Evolutionary conservation across 202 grass and related monocot genomes (phyloP).

Genomic region (Setaria viridis): DNA sequence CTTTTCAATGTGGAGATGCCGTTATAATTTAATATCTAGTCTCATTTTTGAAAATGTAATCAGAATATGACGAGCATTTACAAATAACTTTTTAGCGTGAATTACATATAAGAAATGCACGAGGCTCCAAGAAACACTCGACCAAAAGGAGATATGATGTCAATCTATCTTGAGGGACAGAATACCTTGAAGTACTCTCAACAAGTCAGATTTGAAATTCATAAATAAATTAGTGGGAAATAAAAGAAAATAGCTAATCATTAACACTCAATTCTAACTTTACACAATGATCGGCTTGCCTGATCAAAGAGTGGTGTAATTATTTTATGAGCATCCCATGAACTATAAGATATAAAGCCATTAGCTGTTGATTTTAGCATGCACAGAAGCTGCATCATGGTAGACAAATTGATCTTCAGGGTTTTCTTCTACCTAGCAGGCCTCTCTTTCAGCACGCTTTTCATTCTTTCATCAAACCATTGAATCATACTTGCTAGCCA

Average conservation of each 20-base stretch:
- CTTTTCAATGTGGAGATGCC: neutral
- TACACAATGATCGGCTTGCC: neutral
- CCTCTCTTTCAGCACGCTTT: neutral
- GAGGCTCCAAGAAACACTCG: neutral
- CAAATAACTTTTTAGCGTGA: neutral
- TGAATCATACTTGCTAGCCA: neutral
- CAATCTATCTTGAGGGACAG: neutral
- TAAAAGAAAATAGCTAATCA: neutral
- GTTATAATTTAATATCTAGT: neutral
- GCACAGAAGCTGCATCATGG: constrained; percentile 11
- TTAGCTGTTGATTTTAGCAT: constrained; percentile 9
- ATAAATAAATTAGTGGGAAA: neutral
- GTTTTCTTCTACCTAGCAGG: neutral
- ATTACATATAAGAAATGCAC: neutral
- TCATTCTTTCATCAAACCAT: neutral
- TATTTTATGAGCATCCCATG: constrained; percentile 47
- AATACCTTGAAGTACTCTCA: neutral
- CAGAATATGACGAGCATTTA: neutral
- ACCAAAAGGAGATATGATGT: neutral
- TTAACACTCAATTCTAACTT: neutral
- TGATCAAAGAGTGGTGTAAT: constrained; percentile 1
- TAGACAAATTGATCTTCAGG: neutral
- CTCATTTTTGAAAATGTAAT: constrained; percentile 1
- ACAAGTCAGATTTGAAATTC: neutral
- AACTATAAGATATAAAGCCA: neutral